A percentile compares a stretch with the other conserved stretches of the same genome.
Evolutionary conservation across 306 rosid species (phyloP).

Genomic region (Pyrus bretschneideri): DNA sequence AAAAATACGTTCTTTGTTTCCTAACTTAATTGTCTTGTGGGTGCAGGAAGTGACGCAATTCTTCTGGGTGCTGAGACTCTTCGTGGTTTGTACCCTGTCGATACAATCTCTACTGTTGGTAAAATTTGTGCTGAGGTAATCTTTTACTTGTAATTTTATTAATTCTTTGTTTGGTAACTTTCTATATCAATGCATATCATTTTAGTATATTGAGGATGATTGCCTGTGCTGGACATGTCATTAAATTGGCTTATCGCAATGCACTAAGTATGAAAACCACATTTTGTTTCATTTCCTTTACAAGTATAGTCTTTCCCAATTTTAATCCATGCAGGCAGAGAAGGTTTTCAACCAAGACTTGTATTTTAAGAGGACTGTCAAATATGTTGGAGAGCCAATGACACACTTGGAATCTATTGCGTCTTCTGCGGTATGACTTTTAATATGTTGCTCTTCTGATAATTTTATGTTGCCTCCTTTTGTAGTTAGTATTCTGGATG

Average conservation of each 20-base stretch:
- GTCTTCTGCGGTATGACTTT: slow-evolving; percentile 73
- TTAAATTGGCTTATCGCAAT: not conserved
- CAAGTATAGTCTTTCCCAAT: slow-evolving; percentile 6
- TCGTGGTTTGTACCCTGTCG: slow-evolving; percentile 91
- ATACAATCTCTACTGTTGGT: slow-evolving; percentile 93
- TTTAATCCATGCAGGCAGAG: slow-evolving; percentile 60
- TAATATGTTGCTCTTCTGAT: not conserved
- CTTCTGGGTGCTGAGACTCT: slow-evolving; percentile 98
- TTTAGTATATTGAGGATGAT: not conserved
- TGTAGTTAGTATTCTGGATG: slow-evolving; percentile 2
- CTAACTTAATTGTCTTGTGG: slow-evolving; percentile 15
- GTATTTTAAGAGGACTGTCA: slow-evolving; percentile 89
- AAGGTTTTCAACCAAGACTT: slow-evolving; percentile 97
- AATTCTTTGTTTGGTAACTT: not conserved
- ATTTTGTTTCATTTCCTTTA: not conserved
- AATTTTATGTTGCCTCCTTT: not conserved
- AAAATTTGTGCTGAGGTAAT: slow-evolving; percentile 89
- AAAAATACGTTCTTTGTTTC: not conserved
- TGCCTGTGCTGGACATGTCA: not conserved
- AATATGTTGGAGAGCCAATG: slow-evolving; percentile 96
- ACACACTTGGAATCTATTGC: slow-evolving; percentile 98
- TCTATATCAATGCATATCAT: not conserved
- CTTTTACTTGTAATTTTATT: not conserved
- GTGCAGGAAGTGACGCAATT: slow-evolving; percentile 91
- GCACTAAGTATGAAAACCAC: not conserved